phyloP scores from a whole-genome alignment of 441 rosid genomes.

The Gossypium gossypioides region DNA sequence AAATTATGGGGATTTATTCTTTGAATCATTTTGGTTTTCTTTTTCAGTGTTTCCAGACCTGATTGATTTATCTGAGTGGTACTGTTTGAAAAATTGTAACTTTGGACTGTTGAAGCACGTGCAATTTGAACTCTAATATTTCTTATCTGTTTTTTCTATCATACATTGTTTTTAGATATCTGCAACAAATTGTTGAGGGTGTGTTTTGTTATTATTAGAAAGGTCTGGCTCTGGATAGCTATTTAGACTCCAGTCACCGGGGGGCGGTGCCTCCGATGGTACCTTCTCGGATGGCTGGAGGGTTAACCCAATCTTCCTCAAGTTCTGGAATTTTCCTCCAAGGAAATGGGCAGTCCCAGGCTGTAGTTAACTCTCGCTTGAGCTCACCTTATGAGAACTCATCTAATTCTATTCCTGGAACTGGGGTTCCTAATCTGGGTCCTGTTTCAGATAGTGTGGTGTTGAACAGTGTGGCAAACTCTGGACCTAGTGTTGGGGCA shows the following conservation, averaged over 20 bases:
- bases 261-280: constrained; percentile 55
- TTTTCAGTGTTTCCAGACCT: not conserved
- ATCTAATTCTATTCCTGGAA: constrained; percentile 63
- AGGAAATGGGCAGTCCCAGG: constrained; percentile 90
- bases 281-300: constrained; percentile 76
- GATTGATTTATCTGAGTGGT: not conserved
- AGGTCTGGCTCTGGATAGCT: constrained; percentile 70
- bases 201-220: constrained; percentile 16
- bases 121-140: constrained; percentile 1
- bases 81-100: not conserved
- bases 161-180: constrained; percentile 28
- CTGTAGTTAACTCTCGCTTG: constrained; percentile 75
- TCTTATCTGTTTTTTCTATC: constrained; percentile 18
- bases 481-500: constrained; percentile 92
- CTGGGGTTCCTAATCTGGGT: constrained; percentile 59
- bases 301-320: constrained; percentile 82
- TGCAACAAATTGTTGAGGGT: constrained; percentile 31
- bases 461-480: constrained; percentile 78
- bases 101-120: constrained; percentile 7
- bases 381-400: constrained; percentile 73
- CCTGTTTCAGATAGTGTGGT: constrained; percentile 63
- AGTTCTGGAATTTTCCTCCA: constrained; percentile 90
- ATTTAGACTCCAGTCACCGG: constrained; percentile 52
- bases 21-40: not conserved
- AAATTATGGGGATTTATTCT: not conserved